Base-by-base conservation (phyloP, 2,329 filamentous ascomycete genomes). In the Curvularia sp. region DNA sequence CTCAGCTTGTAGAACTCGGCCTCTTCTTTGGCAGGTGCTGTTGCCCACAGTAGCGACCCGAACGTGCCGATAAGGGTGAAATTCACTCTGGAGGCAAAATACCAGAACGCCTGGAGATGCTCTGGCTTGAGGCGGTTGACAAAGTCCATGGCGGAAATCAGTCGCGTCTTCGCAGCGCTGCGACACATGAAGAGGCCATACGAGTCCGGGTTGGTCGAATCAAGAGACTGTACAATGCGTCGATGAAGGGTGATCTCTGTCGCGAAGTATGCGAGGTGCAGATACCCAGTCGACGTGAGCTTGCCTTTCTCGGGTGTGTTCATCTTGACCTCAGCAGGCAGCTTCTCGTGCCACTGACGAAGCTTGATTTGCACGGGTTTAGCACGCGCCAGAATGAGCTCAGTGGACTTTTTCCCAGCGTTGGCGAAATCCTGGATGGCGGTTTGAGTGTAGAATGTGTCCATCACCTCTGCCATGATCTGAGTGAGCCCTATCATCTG, bases 71-170 rank as follows among this genome's bases (percentile, higher is more conserved):
- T 97, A 10, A 98, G 84, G 0, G 94, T 93, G 78, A 98, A 97
- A 78, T 97, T 97, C 38, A 90, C 91, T 70, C 92, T 91, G 41
- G 89, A 92, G 1, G 91, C 88, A 73, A 93, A 94, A 74, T 91
- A 93, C 94, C 94, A 98, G 79, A 97, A 97, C 0, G 92, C 86
- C n/a, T 89, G 88, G 30, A 97, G 84, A 70, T 98, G 93, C 35
- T 89, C 87, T 0, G 92, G 92, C 44, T 90, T 92, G 31, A 98
- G 85, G 0, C 94, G 89, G 78, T 97, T 97, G 69, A 97, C 93
- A 77, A 97, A 97, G 75, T 98, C 94, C 91, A 98, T 96, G 63
- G 93, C 93, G 22, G 91, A 96, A 72, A 97, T 97, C 33, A 98
- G 85, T 5, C 94, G 89, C 0, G 94, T 96, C 77, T 97, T 97